Evolutionary conservation across 2,329 filamentous ascomycete species (phyloP).

Genomic region (Sclerotiophoma versabilis): DNA sequence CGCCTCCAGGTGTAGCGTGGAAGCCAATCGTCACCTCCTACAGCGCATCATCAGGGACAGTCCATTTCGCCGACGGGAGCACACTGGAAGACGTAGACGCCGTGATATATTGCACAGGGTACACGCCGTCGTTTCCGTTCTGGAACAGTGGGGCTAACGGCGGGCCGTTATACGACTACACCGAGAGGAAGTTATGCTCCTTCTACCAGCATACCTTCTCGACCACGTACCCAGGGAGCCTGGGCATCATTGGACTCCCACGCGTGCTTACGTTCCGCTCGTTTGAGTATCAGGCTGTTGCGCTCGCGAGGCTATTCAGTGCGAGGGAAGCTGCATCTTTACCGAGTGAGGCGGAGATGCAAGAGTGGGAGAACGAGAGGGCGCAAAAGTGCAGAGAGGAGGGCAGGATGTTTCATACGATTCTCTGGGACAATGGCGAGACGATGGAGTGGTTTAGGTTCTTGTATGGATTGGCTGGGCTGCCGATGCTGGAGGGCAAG

Average conservation of each 20-base stretch:
- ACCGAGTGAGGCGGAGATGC: constrained; percentile 33
- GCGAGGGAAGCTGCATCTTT: constrained; percentile 50
- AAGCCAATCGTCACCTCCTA: constrained; percentile 61
- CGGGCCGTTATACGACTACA: constrained; percentile 59
- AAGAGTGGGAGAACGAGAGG: constrained; percentile 57
- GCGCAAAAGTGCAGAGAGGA: constrained; percentile 38
- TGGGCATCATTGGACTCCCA: constrained; percentile 62
- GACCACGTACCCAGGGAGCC: constrained; percentile 52
- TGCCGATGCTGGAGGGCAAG: constrained; percentile 57
- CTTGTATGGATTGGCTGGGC: constrained; percentile 59
- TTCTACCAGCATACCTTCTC: constrained; percentile 49
- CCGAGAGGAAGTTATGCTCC: constrained; percentile 52
- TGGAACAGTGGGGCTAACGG: constrained; percentile 60
- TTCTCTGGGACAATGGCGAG: constrained; percentile 61
- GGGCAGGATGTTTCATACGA: constrained; percentile 60
- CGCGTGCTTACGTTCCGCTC: constrained; percentile 61
- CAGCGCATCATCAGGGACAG: constrained; percentile 21
- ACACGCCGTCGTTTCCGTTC: constrained; percentile 55
- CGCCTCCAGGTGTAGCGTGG: constrained; percentile 60
- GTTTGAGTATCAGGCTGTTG: constrained; percentile 65
- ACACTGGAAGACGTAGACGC: constrained; percentile 32
- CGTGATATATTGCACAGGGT: constrained; percentile 45
- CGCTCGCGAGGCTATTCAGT: constrained; percentile 59
- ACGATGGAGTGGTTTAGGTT: constrained; percentile 57
- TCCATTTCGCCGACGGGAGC: constrained; percentile 39